Conservation (phyloP, 306 rosid species). For the Amphicarpaea edgeworthii region DNA sequence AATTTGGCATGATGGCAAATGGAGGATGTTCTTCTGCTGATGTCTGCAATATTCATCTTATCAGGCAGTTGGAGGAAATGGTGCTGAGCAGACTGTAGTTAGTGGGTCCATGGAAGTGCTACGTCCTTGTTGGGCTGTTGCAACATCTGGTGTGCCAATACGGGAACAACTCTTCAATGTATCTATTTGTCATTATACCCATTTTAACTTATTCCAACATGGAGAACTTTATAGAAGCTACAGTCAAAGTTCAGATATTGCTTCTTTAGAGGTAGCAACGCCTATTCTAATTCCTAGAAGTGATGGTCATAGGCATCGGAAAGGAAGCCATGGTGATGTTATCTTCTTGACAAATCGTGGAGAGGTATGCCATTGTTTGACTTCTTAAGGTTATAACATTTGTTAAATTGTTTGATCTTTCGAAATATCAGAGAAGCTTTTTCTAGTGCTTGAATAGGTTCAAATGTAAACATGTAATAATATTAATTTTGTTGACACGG, state of each 20-base stretch:
- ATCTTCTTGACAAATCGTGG: slow-evolving; percentile 97
- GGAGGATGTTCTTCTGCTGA: slow-evolving; percentile 36
- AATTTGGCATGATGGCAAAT: slow-evolving; percentile 35
- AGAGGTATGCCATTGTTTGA: slow-evolving; percentile 70
- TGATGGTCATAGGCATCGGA: slow-evolving; percentile 93
- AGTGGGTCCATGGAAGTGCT: slow-evolving; percentile 98
- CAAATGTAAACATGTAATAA: not conserved
- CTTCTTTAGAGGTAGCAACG: slow-evolving; percentile 91
- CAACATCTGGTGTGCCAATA: slow-evolving; percentile 95
- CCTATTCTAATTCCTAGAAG: slow-evolving; percentile 90
- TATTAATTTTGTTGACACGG: slow-evolving; percentile 20
- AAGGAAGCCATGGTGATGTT: slow-evolving; percentile 98
- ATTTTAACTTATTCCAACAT: slow-evolving; percentile 86
- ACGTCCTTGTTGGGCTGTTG: slow-evolving; percentile 99
- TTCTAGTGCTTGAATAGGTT: slow-evolving; percentile 25
- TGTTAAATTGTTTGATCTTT: slow-evolving; percentile 15
- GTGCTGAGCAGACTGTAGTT: slow-evolving; percentile 96
- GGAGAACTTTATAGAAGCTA: slow-evolving; percentile 83
- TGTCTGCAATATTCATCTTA: slow-evolving; percentile 40
- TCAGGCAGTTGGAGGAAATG: slow-evolving; percentile 98
- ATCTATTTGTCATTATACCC: slow-evolving; percentile 88
- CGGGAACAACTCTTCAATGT: slow-evolving; percentile 96
- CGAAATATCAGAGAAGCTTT: not conserved
- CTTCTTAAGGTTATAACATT: slow-evolving; percentile 20
- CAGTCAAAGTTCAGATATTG: slow-evolving; percentile 65